phyloP scores from a whole-genome alignment of 73 alveolate genomes.

The Paramecium tetraurelia region DNA sequence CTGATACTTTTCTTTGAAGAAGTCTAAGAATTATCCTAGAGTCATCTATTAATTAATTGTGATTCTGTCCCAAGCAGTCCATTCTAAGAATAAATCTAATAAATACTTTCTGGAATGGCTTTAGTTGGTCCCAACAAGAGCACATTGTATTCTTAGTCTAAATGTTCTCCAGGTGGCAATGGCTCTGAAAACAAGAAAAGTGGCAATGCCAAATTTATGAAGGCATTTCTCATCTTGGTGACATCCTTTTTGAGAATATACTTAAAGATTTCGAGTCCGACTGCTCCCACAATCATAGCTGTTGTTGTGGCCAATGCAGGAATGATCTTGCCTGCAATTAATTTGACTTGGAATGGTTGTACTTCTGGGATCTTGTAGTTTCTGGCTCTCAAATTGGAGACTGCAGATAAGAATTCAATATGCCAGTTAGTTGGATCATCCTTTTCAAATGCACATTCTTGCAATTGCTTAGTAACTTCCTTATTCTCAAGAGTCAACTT shows the following conservation, averaged over 20 bases:
- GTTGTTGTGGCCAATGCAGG: conserved; percentile 99
- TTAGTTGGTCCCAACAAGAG: conserved; percentile 75
- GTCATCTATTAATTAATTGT: conserved; percentile 80
- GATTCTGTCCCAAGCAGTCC: conserved; percentile 91
- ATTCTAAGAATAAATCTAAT: background rate
- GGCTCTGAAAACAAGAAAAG: conserved; percentile 85
- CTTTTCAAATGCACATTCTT: conserved; percentile 89
- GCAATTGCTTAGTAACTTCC: conserved; percentile 60
- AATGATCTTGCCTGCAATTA: conserved; percentile 94
- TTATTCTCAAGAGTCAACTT: conserved; percentile 67
- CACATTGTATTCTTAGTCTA: conserved; percentile 82
- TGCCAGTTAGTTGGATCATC: conserved; percentile 98
- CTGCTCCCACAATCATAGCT: conserved; percentile 98
- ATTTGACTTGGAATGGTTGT: conserved; percentile 58
- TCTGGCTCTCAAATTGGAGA: conserved; percentile 97
- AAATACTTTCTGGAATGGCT: conserved; percentile 91
- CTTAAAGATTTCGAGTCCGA: conserved; percentile 77
- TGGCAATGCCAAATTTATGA: conserved; percentile 89
- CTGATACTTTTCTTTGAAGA: conserved; percentile 50
- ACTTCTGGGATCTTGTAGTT: conserved; percentile 60
- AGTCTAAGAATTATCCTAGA: conserved; percentile 74
- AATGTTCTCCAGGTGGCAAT: conserved; percentile 76
- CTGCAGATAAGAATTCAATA: conserved; percentile 98
- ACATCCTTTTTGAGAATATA: conserved; percentile 64
- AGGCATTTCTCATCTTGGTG: conserved; percentile 87